These are phyloP conservation scores for Wakefieldia striispora DNA, from an alignment of 768 basidiomycete species.

Conservation along the genomic window DNA sequence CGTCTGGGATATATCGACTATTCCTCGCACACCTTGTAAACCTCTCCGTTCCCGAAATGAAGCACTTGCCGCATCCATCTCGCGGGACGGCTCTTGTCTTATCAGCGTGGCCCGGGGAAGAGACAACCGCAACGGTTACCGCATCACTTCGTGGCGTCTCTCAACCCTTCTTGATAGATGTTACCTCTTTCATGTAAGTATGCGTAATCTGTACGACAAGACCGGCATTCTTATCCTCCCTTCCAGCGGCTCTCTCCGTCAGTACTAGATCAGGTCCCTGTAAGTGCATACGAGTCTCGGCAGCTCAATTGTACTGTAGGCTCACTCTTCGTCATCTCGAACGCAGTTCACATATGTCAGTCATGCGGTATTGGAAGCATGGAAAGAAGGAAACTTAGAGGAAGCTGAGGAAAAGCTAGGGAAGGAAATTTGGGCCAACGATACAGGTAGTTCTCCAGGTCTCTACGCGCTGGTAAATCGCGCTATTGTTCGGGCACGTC, in stretches of 20 bases:
- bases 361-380: background rate
- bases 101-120: background rate
- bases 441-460: too few species aligned
- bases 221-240: background rate
- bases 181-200: conserved; percentile 5
- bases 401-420: conserved; percentile 6
- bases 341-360: conserved; percentile 14
- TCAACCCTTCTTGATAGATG: background rate
- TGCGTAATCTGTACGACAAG: background rate
- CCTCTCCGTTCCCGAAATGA: conserved; percentile 1
- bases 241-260: conserved; percentile 5
- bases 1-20: conserved; percentile 11
- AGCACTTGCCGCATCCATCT: background rate
- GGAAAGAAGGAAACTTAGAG: conserved; percentile 6
- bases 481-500: conserved; percentile 13
- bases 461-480: conserved; percentile 15
- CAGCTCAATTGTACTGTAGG: too few species aligned
- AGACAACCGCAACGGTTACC: background rate
- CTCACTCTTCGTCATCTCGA: background rate
- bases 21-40: background rate
- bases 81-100: conserved; percentile 4
- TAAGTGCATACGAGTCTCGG: background rate
- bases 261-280: background rate
- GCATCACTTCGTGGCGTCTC: conserved; percentile 1
- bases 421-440: conserved; percentile 5